A percentile compares a stretch with the other conserved stretches of the same genome.
Conservation (phyloP, 2,329 filamentous ascomycete genomes). For the Colletotrichum sp. region DNA sequence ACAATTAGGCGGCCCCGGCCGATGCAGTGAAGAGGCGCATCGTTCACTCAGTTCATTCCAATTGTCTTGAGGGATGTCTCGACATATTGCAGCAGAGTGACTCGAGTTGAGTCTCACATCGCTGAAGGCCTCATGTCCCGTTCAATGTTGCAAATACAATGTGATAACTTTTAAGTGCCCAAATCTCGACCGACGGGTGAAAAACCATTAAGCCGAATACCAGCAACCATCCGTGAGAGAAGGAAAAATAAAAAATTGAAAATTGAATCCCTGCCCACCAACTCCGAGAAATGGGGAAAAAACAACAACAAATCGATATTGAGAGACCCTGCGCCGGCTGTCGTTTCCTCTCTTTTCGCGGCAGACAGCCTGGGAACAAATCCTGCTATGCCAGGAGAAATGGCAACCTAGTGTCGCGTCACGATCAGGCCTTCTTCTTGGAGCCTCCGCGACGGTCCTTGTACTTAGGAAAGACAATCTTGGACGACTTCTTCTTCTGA, state of each 20-base stretch:
- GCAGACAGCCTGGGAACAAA: neutral
- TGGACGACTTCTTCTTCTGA: constrained; percentile 61
- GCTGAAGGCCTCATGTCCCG: neutral
- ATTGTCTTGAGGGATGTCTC: neutral
- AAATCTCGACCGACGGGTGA: neutral
- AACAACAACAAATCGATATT: neutral
- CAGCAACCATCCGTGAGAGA: neutral
- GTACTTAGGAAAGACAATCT: constrained; percentile 66
- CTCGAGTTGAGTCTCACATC: neutral
- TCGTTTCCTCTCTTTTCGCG: neutral
- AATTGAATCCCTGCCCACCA: neutral
- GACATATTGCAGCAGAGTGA: neutral
- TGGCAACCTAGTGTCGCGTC: neutral
- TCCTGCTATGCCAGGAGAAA: neutral
- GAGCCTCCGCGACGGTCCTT: constrained; percentile 49
- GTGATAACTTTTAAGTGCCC: neutral
- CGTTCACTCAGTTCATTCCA: neutral
- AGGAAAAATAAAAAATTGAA: neutral
- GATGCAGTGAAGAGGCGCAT: neutral
- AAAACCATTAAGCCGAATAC: neutral
- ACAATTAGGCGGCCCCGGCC: neutral
- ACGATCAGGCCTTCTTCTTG: constrained; percentile 42
- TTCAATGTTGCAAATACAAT: neutral
- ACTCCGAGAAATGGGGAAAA: neutral
- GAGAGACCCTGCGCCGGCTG: neutral